These are phyloP conservation scores for Zygotorulaspora florentina DNA, from an alignment of 805 yeast genomes.

Conservation along the genomic window DNA sequence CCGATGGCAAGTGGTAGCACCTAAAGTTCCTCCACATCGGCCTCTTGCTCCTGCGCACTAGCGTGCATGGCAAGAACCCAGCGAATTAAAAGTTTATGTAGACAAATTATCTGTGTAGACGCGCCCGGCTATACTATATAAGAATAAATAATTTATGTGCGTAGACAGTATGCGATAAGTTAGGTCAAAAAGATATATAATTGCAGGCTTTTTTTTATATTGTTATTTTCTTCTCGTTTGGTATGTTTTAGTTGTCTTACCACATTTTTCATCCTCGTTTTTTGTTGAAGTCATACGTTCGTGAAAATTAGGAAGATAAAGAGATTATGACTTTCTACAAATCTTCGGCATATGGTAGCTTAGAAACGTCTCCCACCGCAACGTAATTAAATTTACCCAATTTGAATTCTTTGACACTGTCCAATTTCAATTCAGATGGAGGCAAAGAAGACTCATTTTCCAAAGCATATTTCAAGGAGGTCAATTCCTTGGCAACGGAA, in stretches of 20 bases:
- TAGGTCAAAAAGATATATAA: conserved; percentile 1
- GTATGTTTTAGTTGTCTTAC: neutral
- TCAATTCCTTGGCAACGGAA: conserved; percentile 55
- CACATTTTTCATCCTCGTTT: neutral
- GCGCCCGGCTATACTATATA: conserved; percentile 1
- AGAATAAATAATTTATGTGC: conserved; percentile 4
- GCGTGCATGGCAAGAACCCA: too few species aligned
- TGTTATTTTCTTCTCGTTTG: neutral
- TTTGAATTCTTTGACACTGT: conserved; percentile 41
- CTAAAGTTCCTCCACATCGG: too few species aligned
- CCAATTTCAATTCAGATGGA: conserved; percentile 37
- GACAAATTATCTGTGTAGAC: too few species aligned
- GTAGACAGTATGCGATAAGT: neutral
- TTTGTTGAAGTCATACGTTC: neutral
- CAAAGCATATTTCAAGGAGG: conserved; percentile 43
- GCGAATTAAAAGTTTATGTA: too few species aligned
- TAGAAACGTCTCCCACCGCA: conserved; percentile 83
- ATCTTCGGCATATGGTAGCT: conserved; percentile 86
- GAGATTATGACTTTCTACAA: conserved; percentile 46
- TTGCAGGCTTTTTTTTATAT: neutral
- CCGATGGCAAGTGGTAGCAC: too few species aligned
- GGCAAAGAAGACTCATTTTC: conserved; percentile 38
- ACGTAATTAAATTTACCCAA: conserved; percentile 72
- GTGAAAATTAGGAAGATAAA: neutral
- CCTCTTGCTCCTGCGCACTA: too few species aligned